Percentiles rank a stretch among this genome's conserved stretches.
Evolutionary conservation across 2,329 filamentous ascomycete species (phyloP).

Genomic region (Coleophoma crateriformis): DNA sequence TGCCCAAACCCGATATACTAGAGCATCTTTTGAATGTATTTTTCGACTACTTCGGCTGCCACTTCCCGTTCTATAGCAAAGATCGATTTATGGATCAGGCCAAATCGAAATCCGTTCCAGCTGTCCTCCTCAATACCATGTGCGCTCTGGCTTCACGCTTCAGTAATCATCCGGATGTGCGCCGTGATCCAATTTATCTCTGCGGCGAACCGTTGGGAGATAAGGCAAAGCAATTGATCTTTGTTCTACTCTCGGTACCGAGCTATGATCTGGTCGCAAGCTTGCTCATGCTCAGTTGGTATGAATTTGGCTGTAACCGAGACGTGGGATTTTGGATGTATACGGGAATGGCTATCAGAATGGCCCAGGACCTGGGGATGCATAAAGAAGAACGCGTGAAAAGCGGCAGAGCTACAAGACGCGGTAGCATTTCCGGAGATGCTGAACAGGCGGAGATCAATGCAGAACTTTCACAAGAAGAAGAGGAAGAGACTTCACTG

Average conservation of each 20-base stretch:
- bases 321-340: conserved; percentile 5
- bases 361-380: conserved; percentile 2
- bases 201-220: background rate
- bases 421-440: background rate
- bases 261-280: conserved; percentile 3
- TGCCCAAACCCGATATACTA: background rate
- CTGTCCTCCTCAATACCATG: conserved; percentile 1
- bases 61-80: conserved; percentile 1
- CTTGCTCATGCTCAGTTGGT: conserved; percentile 1
- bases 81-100: background rate
- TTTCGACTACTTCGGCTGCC: conserved; percentile 1
- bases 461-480: background rate
- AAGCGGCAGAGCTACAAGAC: background rate
- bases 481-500: background rate
- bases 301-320: background rate
- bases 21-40: background rate
- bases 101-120: background rate
- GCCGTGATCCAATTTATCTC: background rate
- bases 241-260: conserved; percentile 1
- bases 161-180: background rate
- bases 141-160: conserved; percentile 1
- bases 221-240: conserved; percentile 1
- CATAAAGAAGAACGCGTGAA: background rate
- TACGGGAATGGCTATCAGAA: conserved; percentile 2
- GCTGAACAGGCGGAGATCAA: background rate